A percentile compares a stretch with the other conserved stretches of the same genome.
Conservation (phyloP, 768 basidiomycete genomes). For the Bullera alba region DNA sequence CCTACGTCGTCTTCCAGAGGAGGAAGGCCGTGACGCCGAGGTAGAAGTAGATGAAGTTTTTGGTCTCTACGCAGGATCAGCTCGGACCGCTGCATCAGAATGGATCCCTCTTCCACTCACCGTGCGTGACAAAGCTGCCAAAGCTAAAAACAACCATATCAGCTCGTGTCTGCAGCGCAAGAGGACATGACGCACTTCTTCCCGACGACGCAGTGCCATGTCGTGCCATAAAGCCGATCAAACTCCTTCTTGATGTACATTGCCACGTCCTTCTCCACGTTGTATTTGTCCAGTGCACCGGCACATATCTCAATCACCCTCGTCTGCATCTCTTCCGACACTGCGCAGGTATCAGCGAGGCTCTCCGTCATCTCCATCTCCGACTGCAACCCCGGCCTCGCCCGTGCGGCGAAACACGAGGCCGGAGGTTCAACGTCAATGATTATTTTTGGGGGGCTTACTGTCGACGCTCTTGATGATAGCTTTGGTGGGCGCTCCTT, state of each 20-base stretch:
- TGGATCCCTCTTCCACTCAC: conserved; percentile 51
- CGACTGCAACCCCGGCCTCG: too few species aligned
- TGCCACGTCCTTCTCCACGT: conserved; percentile 96
- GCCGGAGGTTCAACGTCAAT: not conserved
- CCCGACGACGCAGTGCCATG: conserved; percentile 98
- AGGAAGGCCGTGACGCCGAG: conserved; percentile 85
- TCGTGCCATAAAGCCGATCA: conserved; percentile 82
- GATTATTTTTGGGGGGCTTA: conserved; percentile 23
- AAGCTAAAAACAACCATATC: conserved; percentile 50
- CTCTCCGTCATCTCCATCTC: too few species aligned
- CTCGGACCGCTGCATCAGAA: not conserved
- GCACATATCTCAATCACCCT: conserved; percentile 82
- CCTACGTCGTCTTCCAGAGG: conserved; percentile 47
- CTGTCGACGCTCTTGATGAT: conserved; percentile 93
- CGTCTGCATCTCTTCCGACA: conserved; percentile 94
- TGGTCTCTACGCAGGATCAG: conserved; percentile 63
- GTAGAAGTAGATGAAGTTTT: conserved; percentile 99
- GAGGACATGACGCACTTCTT: conserved; percentile 60
- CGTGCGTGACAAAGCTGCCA: conserved; percentile 95
- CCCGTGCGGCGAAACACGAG: too few species aligned
- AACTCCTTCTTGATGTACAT: conserved; percentile 98
- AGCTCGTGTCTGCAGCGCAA: not conserved
- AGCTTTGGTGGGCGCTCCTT: conserved; percentile 59
- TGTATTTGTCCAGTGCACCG: conserved; percentile 78
- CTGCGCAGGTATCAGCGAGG: conserved; percentile 7